Conservation (phyloP, 2,329 filamentous ascomycete genomes). For the Aspergillus sp. region DNA sequence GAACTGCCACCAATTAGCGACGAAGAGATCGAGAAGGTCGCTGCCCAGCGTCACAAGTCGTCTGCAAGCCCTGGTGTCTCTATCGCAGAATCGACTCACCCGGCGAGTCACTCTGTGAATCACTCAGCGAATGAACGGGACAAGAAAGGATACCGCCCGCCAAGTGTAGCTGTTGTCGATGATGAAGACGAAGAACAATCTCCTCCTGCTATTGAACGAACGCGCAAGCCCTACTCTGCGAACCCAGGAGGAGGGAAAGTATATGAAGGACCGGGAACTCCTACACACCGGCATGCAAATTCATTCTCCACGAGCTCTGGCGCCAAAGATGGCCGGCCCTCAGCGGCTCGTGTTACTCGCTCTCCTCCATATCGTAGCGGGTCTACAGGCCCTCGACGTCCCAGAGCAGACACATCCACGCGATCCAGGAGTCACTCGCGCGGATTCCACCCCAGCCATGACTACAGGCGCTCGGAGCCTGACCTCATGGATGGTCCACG, state of each 20-base stretch:
- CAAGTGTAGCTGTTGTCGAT: slow-evolving; percentile 38
- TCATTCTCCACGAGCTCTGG: slow-evolving; percentile 40
- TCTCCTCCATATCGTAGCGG: slow-evolving; percentile 23
- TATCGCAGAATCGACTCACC: slow-evolving; percentile 23
- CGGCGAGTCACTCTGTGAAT: slow-evolving; percentile 13
- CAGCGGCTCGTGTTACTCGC: slow-evolving; percentile 58
- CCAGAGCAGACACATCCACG: slow-evolving; percentile 5
- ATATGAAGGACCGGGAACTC: slow-evolving; percentile 43
- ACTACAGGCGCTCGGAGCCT: slow-evolving; percentile 38
- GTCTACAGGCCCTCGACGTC: slow-evolving; percentile 16
- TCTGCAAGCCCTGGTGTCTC: slow-evolving; percentile 19
- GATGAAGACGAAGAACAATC: slow-evolving; percentile 42
- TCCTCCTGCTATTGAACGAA: slow-evolving; percentile 60
- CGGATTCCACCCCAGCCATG: slow-evolving; percentile 20
- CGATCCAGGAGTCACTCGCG: slow-evolving; percentile 35
- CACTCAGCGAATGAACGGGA: slow-evolving; percentile 36
- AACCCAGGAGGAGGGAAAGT: slow-evolving; percentile 60
- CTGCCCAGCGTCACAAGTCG: slow-evolving; percentile 24
- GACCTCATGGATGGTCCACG: slow-evolving; percentile 28
- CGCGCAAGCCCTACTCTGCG: slow-evolving; percentile 64
- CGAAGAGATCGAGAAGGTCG: slow-evolving; percentile 36
- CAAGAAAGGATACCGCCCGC: slow-evolving; percentile 41
- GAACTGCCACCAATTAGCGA: slow-evolving; percentile 43
- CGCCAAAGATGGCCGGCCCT: slow-evolving; percentile 57
- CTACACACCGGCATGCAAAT: slow-evolving; percentile 20